Base-by-base conservation (phyloP, 2,329 filamentous ascomycete genomes). In the Neophaeococcomyces mojaviensis region DNA sequence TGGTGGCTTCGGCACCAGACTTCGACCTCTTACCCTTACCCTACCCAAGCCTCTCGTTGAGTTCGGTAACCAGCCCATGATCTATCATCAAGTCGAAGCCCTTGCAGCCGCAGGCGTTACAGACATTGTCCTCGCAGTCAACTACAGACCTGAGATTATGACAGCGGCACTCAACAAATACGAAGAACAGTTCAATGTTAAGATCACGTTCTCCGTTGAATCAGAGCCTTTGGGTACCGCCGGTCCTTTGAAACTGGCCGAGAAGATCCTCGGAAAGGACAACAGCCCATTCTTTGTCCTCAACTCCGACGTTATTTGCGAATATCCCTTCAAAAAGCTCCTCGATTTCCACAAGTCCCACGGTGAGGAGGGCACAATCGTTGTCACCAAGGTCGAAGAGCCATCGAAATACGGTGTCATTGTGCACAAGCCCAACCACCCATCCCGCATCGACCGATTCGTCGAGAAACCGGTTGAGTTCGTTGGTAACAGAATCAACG, bases 401-500 rank as follows among this genome's bases (percentile, higher is more conserved):
- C 90, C 90, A 35, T 94, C 88, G 64, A 98, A 98, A 72, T 98
- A 97, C 67, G 90, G 90, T 79, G 90, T 98, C 58, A 82, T 98
- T 47, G 92, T 98, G 24, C 90, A 97, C 81, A 92, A 94, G 76
- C 88, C 88, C 52, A 86, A 83, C 68, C 88, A 95, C 71, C 72
- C 86, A 45, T 87, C 88, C 38, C 82, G 86, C 64, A 97, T 98
- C 68, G 92, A 98, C 70, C 88, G 92, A 58, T 98, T 98, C 73
- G 92, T 98, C 58, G 90, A 98, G 80, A 98, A 98, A 78, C 90
- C 90, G 31, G 87, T 97, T 64, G 88, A 97, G 72, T 97, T 96
- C 64, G 90, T 97, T 48, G 90, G 90, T 61, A 97, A 97, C 79
- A 86, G 90, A 56, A 97, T 97, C 78, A 97, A 97, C 62, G 92